Evolutionary conservation across 495 filamentous ascomycete species (phyloP).

Genomic region (Melanomma pulvis-pyrius): DNA sequence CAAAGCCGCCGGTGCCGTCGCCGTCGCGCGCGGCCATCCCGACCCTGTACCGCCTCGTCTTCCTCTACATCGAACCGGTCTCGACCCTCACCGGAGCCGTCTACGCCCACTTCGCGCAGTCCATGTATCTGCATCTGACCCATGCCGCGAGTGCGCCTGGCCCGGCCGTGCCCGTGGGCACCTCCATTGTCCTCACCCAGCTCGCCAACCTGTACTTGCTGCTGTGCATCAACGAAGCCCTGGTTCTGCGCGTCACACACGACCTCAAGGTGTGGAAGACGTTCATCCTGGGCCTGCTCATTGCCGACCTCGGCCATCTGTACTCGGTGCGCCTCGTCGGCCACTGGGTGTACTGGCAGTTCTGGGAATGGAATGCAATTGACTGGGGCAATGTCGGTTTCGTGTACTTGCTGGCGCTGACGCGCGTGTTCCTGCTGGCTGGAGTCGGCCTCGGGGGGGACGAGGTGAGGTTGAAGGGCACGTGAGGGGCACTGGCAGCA

Average conservation of each 20-base stretch:
- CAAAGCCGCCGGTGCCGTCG: background rate
- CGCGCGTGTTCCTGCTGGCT: constrained; percentile 59
- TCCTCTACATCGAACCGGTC: constrained; percentile 68
- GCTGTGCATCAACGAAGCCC: constrained; percentile 70
- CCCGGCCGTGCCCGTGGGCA: constrained; percentile 43
- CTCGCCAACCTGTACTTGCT: constrained; percentile 67
- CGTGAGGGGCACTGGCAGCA: background rate
- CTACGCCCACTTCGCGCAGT: constrained; percentile 59
- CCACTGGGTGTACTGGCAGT: constrained; percentile 57
- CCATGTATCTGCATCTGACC: constrained; percentile 63
- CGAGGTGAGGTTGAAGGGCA: constrained; percentile 16
- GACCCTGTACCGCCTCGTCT: constrained; percentile 59
- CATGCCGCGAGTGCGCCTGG: constrained; percentile 51
- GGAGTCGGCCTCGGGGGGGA: constrained; percentile 52
- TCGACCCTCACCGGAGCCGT: constrained; percentile 67
- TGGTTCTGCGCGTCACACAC: constrained; percentile 64
- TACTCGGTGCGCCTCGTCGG: constrained; percentile 59
- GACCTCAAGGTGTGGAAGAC: constrained; percentile 67
- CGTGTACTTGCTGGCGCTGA: constrained; percentile 60
- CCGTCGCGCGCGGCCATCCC: constrained; percentile 27
- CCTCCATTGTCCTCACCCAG: constrained; percentile 61
- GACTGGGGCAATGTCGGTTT: constrained; percentile 67
- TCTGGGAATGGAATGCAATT: constrained; percentile 63
- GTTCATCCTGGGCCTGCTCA: constrained; percentile 61
- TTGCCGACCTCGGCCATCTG: constrained; percentile 71